Evolutionary conservation across 1,284 basidiomycete species (phyloP).

Genomic region (Sanghuangporus sanghuang): DNA sequence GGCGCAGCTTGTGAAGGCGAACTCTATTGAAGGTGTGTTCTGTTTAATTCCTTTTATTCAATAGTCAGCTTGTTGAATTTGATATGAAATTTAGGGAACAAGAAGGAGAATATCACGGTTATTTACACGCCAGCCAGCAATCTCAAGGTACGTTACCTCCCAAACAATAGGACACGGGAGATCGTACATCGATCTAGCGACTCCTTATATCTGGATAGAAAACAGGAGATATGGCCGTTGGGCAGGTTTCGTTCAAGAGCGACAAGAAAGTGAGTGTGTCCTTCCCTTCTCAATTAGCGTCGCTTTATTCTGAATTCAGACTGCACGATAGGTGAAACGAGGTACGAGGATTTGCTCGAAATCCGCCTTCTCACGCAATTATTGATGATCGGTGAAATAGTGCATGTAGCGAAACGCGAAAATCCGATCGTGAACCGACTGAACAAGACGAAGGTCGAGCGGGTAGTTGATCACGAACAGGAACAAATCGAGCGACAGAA

Average conservation of each 20-base stretch:
- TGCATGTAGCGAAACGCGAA: constrained; percentile 77
- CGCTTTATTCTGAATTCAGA: background rate
- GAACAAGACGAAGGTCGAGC: constrained; percentile 90
- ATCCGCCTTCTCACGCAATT: background rate
- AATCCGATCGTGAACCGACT: constrained; percentile 91
- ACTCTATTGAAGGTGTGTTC: constrained; percentile 86
- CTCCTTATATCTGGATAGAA: constrained; percentile 49
- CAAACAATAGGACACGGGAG: background rate
- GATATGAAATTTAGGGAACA: constrained; percentile 64
- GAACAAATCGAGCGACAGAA: constrained; percentile 82
- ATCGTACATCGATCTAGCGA: background rate
- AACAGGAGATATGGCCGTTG: constrained; percentile 95
- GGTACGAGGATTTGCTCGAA: constrained; percentile 35
- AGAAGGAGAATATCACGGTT: constrained; percentile 89
- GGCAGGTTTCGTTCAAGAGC: constrained; percentile 90
- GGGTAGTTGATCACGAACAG: constrained; percentile 86
- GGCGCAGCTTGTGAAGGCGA: constrained; percentile 95
- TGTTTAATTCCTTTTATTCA: background rate
- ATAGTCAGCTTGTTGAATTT: background rate
- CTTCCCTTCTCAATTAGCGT: background rate
- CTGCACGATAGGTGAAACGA: constrained; percentile 61
- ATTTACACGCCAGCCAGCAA: constrained; percentile 93
- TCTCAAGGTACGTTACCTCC: constrained; percentile 60
- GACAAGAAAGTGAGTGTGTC: constrained; percentile 66
- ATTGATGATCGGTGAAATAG: constrained; percentile 31